Percentiles rank a stretch among this genome's conserved stretches.
Conservation (phyloP, 83 land plant species). For the Isoetes engelmannii region DNA sequence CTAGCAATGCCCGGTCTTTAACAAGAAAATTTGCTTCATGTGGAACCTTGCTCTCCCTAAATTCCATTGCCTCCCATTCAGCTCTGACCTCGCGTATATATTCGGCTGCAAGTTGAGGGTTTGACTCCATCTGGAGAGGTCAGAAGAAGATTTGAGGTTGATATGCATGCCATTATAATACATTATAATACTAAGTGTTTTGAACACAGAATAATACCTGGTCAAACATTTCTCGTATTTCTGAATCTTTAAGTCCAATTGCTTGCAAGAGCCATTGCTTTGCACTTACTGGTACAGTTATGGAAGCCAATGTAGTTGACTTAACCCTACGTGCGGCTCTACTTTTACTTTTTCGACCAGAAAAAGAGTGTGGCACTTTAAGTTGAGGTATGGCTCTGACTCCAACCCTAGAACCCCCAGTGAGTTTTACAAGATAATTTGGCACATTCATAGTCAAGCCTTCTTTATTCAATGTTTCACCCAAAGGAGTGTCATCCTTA, state of each 20-base stretch:
- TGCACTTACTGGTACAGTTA: slow-evolving; percentile 37
- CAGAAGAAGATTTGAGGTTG: neutral
- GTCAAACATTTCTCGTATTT: slow-evolving; percentile 34
- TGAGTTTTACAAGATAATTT: slow-evolving; percentile 6
- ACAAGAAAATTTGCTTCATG: slow-evolving; percentile 29
- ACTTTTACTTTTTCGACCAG: neutral
- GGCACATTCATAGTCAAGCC: slow-evolving; percentile 2
- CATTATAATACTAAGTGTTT: neutral
- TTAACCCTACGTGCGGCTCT: neutral
- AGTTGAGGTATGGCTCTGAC: slow-evolving; percentile 2
- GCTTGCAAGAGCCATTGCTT: slow-evolving; percentile 42
- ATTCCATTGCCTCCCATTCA: slow-evolving; percentile 36
- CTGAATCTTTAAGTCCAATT: slow-evolving; percentile 26
- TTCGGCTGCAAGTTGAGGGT: slow-evolving; percentile 41
- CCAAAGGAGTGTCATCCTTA: neutral
- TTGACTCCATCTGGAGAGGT: slow-evolving; percentile 30
- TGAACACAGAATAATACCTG: slow-evolving; percentile 21
- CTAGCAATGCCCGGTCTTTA: slow-evolving; percentile 34
- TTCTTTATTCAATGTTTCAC: neutral
- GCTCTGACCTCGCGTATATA: slow-evolving; percentile 37
- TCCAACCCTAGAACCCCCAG: slow-evolving; percentile 6
- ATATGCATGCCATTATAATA: neutral
- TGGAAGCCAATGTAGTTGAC: slow-evolving; percentile 17
- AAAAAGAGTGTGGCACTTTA: neutral
- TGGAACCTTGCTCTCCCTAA: slow-evolving; percentile 24